Base-by-base conservation (phyloP, 495 filamentous ascomycete genomes). In the Penicillium argentinense region DNA sequence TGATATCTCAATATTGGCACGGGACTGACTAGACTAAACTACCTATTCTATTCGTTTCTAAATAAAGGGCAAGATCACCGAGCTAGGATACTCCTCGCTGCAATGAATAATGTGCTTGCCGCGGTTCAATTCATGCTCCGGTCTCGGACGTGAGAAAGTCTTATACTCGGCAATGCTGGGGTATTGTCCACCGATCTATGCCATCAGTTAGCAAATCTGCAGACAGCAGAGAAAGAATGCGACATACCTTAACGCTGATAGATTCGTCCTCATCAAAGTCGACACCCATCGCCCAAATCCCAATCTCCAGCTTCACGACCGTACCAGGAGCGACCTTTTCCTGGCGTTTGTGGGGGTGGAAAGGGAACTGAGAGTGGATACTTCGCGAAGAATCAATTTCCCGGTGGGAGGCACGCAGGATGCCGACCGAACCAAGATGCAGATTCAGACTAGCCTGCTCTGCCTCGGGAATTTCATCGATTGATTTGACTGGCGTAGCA, bases 1-100 rank as follows among this genome's bases (percentile, higher is more conserved):
- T n/a, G n/a, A n/a, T n/a, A n/a, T n/a, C n/a, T n/a, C n/a, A n/a
- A n/a, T n/a, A n/a, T n/a, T n/a, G n/a, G n/a, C n/a, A n/a, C n/a
- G n/a, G n/a, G n/a, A n/a, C n/a, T n/a, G n/a, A n/a, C n/a, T n/a
- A n/a, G n/a, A n/a, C n/a, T n/a, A n/a, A n/a, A n/a, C n/a, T n/a
- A n/a, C n/a, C n/a, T n/a, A n/a, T n/a, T 26, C 25, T 26, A 21
- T 36, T 2, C 7, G 17, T 18, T 9, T 43, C 23, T 55, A 57
- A 30, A 64, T 57, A 53, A 67, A 68, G n/a, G 66, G 68, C 12
- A 72, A 36, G 36, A 68, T 68, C 2, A 72, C 27, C 2, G 38
- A 54, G 41, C 64, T 67, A 0, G 66, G 60, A 45, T 58, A 63
- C n/a, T 67, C 59, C 7, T 51, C 53, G 19, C 68, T 60, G 44